A percentile compares a stretch with the other conserved stretches of the same genome.
phyloP scores from a whole-genome alignment of 805 yeast genomes.

The Zygosaccharomyces gambellarensis region DNA sequence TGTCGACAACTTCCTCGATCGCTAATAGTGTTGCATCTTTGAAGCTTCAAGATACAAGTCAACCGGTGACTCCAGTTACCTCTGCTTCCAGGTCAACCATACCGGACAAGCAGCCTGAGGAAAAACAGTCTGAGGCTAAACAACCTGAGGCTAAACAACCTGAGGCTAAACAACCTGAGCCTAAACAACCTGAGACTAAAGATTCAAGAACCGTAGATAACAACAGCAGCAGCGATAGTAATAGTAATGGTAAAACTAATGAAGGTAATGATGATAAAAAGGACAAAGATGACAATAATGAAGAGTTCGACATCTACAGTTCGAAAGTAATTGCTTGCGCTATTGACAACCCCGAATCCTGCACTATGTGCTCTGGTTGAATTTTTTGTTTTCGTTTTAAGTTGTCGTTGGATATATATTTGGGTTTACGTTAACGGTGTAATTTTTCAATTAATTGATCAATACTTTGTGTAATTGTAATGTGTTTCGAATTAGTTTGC shows the following conservation, averaged over 20 bases:
- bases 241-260: conserved; percentile 25
- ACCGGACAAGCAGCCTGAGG: conserved; percentile 30
- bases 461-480: background rate
- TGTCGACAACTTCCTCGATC: conserved; percentile 35
- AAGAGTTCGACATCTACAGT: conserved; percentile 71
- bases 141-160: background rate
- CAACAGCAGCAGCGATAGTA: conserved; percentile 24
- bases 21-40: conserved; percentile 43
- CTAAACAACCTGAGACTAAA: background rate
- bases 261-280: conserved; percentile 27
- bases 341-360: conserved; percentile 92
- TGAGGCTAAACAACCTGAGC: background rate
- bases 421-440: conserved; percentile 7
- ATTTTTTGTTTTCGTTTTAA: background rate
- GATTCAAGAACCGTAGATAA: conserved; percentile 36
- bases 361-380: conserved; percentile 98
- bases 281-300: conserved; percentile 24
- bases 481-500: background rate
- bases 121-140: too few species aligned
- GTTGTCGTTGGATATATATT: conserved; percentile 1
- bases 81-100: conserved; percentile 32
- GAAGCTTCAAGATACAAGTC: conserved; percentile 31
- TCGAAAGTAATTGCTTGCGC: conserved; percentile 95
- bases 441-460: conserved; percentile 1
- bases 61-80: conserved; percentile 30